Evolutionary conservation across 1,284 basidiomycete species (phyloP).

Genomic region (Pseudozyma sp.): DNA sequence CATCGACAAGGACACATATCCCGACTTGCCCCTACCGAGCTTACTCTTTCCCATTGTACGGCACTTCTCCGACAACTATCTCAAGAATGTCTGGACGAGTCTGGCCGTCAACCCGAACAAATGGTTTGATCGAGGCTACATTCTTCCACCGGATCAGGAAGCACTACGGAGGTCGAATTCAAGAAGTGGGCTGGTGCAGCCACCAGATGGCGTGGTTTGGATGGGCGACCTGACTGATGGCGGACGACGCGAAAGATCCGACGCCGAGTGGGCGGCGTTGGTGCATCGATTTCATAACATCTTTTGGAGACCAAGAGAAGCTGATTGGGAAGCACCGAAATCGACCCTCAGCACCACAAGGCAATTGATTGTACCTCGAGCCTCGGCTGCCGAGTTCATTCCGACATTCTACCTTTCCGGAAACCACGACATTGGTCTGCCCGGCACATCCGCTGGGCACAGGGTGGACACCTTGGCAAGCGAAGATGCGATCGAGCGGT

Average conservation of each 20-base stretch:
- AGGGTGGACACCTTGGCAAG: conserved; percentile 23
- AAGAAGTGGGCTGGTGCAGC: conserved; percentile 9
- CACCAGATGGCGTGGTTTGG: conserved; percentile 51
- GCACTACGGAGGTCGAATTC: not conserved
- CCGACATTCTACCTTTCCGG: conserved; percentile 52
- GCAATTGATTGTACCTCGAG: conserved; percentile 23
- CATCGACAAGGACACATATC: conserved; percentile 45
- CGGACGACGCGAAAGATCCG: conserved; percentile 27
- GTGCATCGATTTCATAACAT: conserved; percentile 35
- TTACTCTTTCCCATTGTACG: conserved; percentile 33
- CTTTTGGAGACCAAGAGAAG: conserved; percentile 38
- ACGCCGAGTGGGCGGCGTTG: conserved; percentile 26
- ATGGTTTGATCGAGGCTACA: conserved; percentile 26
- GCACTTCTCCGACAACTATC: conserved; percentile 50
- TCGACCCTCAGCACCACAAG: conserved; percentile 24
- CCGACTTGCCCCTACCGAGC: conserved; percentile 19
- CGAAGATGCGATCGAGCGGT: conserved; percentile 29
- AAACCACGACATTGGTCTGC: conserved; percentile 60
- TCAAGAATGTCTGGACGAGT: conserved; percentile 45
- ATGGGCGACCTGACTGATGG: conserved; percentile 57
- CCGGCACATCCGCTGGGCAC: conserved; percentile 17
- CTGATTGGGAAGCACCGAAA: conserved; percentile 28
- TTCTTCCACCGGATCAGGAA: conserved; percentile 13
- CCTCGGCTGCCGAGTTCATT: conserved; percentile 27
- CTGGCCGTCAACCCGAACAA: conserved; percentile 42